Evolutionary conservation across 495 filamentous ascomycete species (phyloP).

Genomic region (Friedmanniomyces endolithicus): DNA sequence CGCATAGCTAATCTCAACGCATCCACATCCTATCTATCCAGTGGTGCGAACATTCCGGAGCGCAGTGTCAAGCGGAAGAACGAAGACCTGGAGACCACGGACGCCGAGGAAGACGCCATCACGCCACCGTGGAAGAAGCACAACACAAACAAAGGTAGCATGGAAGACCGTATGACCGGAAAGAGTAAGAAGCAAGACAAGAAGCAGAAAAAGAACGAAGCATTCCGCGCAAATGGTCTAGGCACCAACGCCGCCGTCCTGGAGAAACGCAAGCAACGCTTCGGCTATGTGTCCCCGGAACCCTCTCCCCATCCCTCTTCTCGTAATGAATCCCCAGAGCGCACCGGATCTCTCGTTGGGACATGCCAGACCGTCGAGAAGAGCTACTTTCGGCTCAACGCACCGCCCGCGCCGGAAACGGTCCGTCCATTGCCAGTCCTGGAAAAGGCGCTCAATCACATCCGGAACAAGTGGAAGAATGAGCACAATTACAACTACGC

Average conservation of each 20-base stretch:
- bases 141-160: slow-evolving; percentile 44
- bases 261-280: slow-evolving; percentile 81
- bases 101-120: slow-evolving; percentile 6
- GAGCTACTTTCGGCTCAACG: slow-evolving; percentile 83
- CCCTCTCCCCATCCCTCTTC: slow-evolving; percentile 11
- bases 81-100: slow-evolving; percentile 35
- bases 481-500: slow-evolving; percentile 94
- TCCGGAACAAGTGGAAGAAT: slow-evolving; percentile 88
- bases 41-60: not conserved
- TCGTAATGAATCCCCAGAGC: slow-evolving; percentile 37
- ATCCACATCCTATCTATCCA: not conserved
- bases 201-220: slow-evolving; percentile 18
- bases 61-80: slow-evolving; percentile 71
- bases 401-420: slow-evolving; percentile 68
- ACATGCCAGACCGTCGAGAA: slow-evolving; percentile 81
- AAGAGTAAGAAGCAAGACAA: slow-evolving; percentile 23
- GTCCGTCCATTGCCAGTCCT: slow-evolving; percentile 79
- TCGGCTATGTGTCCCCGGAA: slow-evolving; percentile 39
- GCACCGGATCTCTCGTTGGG: slow-evolving; percentile 72
- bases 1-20: slow-evolving; percentile 11
- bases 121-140: slow-evolving; percentile 63
- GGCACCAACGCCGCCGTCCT: slow-evolving; percentile 49
- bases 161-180: slow-evolving; percentile 70
- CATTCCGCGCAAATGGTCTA: slow-evolving; percentile 64
- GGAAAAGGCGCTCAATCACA: slow-evolving; percentile 66